Evolutionary conservation across 768 basidiomycete species (phyloP).

Genomic region (Harrya chromipes): DNA sequence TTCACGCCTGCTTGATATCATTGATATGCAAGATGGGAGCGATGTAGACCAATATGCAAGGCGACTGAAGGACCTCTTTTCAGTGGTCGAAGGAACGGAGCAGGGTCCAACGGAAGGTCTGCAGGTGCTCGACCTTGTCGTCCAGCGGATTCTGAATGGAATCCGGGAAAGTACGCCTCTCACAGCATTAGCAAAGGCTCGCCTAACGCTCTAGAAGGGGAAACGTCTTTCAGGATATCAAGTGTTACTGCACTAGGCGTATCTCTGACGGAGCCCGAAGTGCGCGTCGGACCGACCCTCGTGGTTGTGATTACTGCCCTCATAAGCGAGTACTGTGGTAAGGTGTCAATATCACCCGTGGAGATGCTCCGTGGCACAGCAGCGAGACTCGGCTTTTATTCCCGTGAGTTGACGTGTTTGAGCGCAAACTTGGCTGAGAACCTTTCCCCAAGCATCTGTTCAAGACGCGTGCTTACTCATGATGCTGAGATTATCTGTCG

Average conservation of each 20-base stretch:
- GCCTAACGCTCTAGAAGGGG: constrained; percentile 34
- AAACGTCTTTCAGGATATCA: constrained; percentile 38
- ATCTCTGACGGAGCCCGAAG: constrained; percentile 38
- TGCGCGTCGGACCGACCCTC: constrained; percentile 50
- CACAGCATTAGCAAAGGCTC: not conserved
- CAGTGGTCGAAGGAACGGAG: constrained; percentile 34
- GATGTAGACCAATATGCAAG: constrained; percentile 61
- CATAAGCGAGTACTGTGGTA: constrained; percentile 57
- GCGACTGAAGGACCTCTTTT: constrained; percentile 43
- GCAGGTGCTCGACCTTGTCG: constrained; percentile 50
- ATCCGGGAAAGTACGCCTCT: constrained; percentile 46
- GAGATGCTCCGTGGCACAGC: constrained; percentile 48
- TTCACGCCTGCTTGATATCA: constrained; percentile 52
- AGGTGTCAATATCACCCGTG: constrained; percentile 46
- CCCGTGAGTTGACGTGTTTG: constrained; percentile 39
- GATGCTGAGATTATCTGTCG: constrained; percentile 64
- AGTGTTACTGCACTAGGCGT: constrained; percentile 46
- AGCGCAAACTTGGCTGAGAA: constrained; percentile 5
- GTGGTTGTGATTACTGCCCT: constrained; percentile 69
- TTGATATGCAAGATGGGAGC: constrained; percentile 42
- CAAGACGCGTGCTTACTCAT: constrained; percentile 71
- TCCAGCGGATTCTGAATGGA: constrained; percentile 53
- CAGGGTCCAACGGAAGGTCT: constrained; percentile 29
- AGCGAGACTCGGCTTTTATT: constrained; percentile 36
- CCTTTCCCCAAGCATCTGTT: constrained; percentile 49